A percentile compares a stretch with the other conserved stretches of the same genome.
phyloP scores from a whole-genome alignment of 1,284 basidiomycete genomes.

The Ganoderma meredithae region DNA sequence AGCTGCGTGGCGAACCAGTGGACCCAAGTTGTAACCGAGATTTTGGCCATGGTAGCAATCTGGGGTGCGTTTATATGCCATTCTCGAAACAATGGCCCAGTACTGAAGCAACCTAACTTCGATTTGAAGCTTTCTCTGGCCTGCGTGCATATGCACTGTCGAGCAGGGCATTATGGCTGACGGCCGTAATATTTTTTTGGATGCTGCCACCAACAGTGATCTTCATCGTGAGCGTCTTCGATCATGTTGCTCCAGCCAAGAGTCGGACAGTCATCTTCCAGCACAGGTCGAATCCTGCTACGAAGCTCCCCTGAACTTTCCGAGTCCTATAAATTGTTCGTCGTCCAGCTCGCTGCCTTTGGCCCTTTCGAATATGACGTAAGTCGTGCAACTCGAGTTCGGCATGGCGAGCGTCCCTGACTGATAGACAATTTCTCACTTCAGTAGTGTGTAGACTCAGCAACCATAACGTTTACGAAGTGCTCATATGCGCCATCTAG shows the following conservation, averaged over 20 bases:
- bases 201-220: background rate
- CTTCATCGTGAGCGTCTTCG: background rate
- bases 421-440: background rate
- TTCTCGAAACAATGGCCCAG: background rate
- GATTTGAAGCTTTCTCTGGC: background rate
- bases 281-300: background rate
- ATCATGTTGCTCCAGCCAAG: background rate
- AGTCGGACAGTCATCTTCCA: background rate
- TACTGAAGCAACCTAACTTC: background rate
- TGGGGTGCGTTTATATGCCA: background rate
- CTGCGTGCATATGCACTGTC: conserved; percentile 1
- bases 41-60: background rate
- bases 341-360: background rate
- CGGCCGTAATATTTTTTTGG: background rate
- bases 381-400: background rate
- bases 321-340: background rate
- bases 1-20: background rate
- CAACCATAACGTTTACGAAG: background rate
- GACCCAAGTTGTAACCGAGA: background rate
- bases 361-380: background rate
- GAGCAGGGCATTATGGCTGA: background rate
- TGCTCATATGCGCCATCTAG: background rate
- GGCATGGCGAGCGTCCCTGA: background rate
- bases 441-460: background rate
- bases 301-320: background rate